A percentile compares a stretch with the other conserved stretches of the same genome.
These are phyloP conservation scores for Neurospora cerealis DNA, from an alignment of 495 filamentous ascomycete genomes.

Conservation along the genomic window DNA sequence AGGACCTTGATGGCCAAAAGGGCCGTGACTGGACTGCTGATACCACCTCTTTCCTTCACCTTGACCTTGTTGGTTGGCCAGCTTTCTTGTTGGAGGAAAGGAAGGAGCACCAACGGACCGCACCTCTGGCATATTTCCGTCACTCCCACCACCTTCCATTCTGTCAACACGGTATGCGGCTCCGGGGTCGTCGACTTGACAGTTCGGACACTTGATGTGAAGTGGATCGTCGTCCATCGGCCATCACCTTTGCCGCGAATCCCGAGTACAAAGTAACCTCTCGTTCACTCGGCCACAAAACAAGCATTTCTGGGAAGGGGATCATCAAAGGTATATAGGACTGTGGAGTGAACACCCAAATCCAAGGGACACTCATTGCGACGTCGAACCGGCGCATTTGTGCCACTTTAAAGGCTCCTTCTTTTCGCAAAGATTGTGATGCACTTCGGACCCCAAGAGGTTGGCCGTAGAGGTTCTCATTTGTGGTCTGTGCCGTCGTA, in stretches of 20 bases:
- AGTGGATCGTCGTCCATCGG: background rate
- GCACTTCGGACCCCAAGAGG: background rate
- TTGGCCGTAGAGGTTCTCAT: background rate
- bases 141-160: background rate
- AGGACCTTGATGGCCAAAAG: background rate
- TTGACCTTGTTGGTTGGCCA: background rate
- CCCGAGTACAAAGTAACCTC: background rate
- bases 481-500: background rate
- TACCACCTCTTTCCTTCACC: background rate
- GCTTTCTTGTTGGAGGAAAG: background rate
- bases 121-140: background rate
- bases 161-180: background rate
- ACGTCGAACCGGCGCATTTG: background rate
- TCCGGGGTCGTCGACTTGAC: background rate
- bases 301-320: background rate
- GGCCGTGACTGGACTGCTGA: background rate
- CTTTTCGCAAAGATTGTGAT: background rate
- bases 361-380: background rate
- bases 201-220: background rate
- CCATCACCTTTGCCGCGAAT: background rate
- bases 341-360: background rate
- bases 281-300: background rate
- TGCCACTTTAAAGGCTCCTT: background rate
- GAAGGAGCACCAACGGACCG: background rate
- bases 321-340: background rate